A percentile compares a stretch with the other conserved stretches of the same genome.
These are phyloP conservation scores for Citrullus amarus DNA, from an alignment of 306 rosid genomes.

Conservation along the genomic window DNA sequence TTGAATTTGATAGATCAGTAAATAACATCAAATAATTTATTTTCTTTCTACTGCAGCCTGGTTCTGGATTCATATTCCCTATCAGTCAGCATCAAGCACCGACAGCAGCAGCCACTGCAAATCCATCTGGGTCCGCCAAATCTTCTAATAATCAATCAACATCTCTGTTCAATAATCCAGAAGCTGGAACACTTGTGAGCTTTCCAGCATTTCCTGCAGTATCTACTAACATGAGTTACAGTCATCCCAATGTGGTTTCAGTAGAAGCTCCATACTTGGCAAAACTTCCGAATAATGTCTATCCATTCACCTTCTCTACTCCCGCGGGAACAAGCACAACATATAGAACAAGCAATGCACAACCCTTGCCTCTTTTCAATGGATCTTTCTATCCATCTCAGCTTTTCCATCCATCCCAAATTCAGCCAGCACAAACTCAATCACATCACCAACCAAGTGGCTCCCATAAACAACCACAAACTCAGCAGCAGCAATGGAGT, in stretches of 20 bases:
- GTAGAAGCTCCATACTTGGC: conserved; percentile 39
- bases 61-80: conserved; percentile 29
- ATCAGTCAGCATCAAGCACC: conserved; percentile 36
- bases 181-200: conserved; percentile 24
- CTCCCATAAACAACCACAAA: conserved; percentile 33
- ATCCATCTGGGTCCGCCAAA: conserved; percentile 27
- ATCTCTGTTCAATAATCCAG: conserved; percentile 23
- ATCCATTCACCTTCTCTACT: conserved; percentile 38
- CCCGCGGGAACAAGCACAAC: conserved; percentile 36
- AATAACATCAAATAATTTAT: background rate
- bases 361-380: conserved; percentile 32
- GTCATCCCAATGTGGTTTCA: conserved; percentile 28
- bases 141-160: conserved; percentile 16
- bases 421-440: conserved; percentile 36
- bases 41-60: conserved; percentile 34
- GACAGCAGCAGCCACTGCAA: conserved; percentile 18
- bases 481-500: conserved; percentile 16
- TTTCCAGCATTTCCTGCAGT: conserved; percentile 37
- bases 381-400: conserved; percentile 45
- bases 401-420: conserved; percentile 39
- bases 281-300: conserved; percentile 40
- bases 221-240: conserved; percentile 26
- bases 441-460: conserved; percentile 26
- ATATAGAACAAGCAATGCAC: conserved; percentile 31
- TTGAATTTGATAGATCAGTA: background rate